Evolutionary conservation across 768 basidiomycete species (phyloP).

Genomic region (Rhodotorula babjevae): DNA sequence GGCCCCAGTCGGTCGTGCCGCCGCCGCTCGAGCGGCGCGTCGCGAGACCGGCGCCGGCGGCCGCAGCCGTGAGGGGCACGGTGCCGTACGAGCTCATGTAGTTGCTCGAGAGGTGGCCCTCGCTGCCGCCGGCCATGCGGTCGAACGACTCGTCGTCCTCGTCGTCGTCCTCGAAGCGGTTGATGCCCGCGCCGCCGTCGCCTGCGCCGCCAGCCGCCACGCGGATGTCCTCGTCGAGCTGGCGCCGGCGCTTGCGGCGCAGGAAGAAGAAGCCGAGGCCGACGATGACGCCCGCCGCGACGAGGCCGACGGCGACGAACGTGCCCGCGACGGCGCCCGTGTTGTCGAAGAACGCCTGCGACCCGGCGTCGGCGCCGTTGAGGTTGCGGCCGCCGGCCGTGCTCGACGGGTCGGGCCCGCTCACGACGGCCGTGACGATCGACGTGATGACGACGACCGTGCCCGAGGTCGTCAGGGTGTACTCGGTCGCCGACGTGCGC

Average conservation of each 20-base stretch:
- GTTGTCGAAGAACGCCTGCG: constrained; percentile 67
- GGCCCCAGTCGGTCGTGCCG: neutral
- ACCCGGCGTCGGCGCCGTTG: constrained; percentile 19
- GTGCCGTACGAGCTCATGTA: constrained; percentile 26
- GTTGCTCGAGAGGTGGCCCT: neutral
- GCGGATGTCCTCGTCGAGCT: constrained; percentile 45
- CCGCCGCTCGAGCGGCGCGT: neutral
- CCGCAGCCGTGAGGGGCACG: constrained; percentile 13
- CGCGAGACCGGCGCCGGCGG: constrained; percentile 4
- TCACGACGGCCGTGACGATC: constrained; percentile 13
- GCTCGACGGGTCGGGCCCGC: constrained; percentile 7
- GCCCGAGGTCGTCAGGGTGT: constrained; percentile 34
- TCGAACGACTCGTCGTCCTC: constrained; percentile 13
- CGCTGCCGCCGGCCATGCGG: neutral
- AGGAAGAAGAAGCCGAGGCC: constrained; percentile 52
- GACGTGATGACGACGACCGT: constrained; percentile 36
- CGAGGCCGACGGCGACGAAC: constrained; percentile 70
- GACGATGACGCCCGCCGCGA: constrained; percentile 54
- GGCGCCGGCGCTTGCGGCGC: constrained; percentile 44
- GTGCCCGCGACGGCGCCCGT: constrained; percentile 66
- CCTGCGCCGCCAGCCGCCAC: constrained; percentile 43
- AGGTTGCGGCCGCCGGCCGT: neutral
- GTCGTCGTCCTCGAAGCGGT: constrained; percentile 40
- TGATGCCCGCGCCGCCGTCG: constrained; percentile 41
- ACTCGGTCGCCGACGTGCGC: neutral